Evolutionary conservation across 202 grass and related monocot species (phyloP).

Genomic region (Bolboschoenoplectus hybrid): DNA sequence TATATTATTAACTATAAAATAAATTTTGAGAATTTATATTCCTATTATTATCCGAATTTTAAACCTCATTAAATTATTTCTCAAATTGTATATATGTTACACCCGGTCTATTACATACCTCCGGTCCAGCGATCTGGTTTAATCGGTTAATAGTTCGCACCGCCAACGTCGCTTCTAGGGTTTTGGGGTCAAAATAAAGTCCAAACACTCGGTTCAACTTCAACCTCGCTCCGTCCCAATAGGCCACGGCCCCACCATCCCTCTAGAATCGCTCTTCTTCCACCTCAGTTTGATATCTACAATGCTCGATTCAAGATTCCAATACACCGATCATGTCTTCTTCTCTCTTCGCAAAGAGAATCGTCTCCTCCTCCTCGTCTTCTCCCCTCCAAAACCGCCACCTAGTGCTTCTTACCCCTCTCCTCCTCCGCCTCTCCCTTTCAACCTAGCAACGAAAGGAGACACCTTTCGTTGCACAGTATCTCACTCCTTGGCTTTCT

Average conservation of each 20-base stretch:
- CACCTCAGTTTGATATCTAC: background rate
- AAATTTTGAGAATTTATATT: no score
- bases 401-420: background rate
- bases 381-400: background rate
- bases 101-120: no score
- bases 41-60: no score
- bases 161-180: no score
- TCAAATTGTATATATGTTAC: no score
- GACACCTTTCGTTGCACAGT: slow-evolving; percentile 12
- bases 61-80: no score
- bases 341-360: background rate
- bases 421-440: slow-evolving; percentile 8
- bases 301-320: background rate
- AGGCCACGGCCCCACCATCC: background rate
- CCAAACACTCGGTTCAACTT: background rate
- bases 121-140: no score
- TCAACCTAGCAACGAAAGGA: slow-evolving; percentile 19
- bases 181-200: no score
- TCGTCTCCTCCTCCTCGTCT: background rate
- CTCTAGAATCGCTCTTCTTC: background rate
- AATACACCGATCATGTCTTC: background rate
- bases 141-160: no score
- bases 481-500: slow-evolving; percentile 41
- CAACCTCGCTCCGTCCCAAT: background rate
- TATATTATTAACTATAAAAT: no score